phyloP scores from a whole-genome alignment of 139 green algal species.

The Volvox africanus region DNA sequence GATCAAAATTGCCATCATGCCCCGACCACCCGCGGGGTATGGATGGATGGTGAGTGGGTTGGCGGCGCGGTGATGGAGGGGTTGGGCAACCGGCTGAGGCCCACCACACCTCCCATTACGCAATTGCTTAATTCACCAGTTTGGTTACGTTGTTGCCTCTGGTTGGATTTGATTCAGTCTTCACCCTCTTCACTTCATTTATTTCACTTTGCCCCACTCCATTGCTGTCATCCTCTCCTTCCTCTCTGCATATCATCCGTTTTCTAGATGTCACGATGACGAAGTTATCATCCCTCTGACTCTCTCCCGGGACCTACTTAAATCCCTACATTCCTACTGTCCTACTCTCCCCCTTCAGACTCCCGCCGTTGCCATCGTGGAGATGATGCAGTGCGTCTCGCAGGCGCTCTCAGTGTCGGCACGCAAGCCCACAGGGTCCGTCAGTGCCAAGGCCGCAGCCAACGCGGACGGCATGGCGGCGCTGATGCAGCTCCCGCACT shows the following conservation, averaged over 20 bases:
- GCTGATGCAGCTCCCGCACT: conserved; percentile 86
- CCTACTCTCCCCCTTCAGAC: conserved; percentile 58
- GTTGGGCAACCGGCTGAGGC: too few relatives aligned
- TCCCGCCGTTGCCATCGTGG: conserved; percentile 77
- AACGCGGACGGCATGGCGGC: conserved; percentile 37
- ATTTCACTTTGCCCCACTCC: too few relatives aligned
- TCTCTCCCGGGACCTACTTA: too few relatives aligned
- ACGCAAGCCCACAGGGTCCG: conserved; percentile 53
- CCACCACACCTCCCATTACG: too few relatives aligned
- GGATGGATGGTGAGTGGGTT: conserved; percentile 75
- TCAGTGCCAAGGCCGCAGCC: conserved; percentile 45
- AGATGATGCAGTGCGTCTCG: conserved; percentile 89
- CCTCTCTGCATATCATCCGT: too few relatives aligned
- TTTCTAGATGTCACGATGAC: too few relatives aligned
- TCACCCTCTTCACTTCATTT: too few relatives aligned
- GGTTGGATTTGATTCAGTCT: too few relatives aligned
- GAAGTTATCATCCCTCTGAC: too few relatives aligned
- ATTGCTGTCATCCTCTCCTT: too few relatives aligned
- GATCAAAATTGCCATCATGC: conserved; percentile 78
- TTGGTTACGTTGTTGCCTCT: too few relatives aligned
- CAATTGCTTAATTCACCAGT: too few relatives aligned
- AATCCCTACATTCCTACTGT: neutral
- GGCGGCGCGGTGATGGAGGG: neutral
- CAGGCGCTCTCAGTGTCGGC: conserved; percentile 66
- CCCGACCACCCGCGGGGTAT: conserved; percentile 62